These are phyloP conservation scores for Penicillium atrosanguineum DNA, from an alignment of 495 filamentous ascomycete genomes.

Conservation along the genomic window DNA sequence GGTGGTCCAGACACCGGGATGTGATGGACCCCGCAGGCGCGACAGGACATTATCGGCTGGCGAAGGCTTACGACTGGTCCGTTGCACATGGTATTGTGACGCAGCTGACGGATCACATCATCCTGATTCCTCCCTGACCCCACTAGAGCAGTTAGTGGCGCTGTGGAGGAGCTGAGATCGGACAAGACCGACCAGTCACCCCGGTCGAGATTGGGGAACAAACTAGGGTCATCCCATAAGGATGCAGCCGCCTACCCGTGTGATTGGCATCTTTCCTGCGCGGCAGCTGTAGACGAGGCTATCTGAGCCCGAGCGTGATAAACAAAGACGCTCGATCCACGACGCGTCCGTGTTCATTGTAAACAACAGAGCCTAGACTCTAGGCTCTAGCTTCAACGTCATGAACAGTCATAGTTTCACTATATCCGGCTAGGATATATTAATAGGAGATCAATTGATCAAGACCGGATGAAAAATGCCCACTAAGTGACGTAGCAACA, in stretches of 20 bases:
- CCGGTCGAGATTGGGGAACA: slow-evolving; percentile 1
- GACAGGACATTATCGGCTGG: slow-evolving; percentile 17
- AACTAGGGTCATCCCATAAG: slow-evolving; percentile 3
- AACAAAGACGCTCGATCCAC: slow-evolving; percentile 5
- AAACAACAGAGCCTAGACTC: not conserved
- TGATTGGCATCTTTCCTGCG: slow-evolving; percentile 13
- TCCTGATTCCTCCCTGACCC: slow-evolving; percentile 14
- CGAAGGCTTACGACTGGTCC: slow-evolving; percentile 20
- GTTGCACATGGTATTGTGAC: slow-evolving; percentile 27
- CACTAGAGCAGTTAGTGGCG: slow-evolving; percentile 17
- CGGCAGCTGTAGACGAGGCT: slow-evolving; percentile 11
- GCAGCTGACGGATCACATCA: slow-evolving; percentile 31
- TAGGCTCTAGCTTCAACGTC: not conserved
- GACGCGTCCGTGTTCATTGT: not conserved
- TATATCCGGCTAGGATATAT: not conserved
- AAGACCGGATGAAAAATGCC: not conserved
- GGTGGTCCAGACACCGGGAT: slow-evolving; percentile 16
- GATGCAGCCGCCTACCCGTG: slow-evolving; percentile 7
- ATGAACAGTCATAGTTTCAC: slow-evolving; percentile 1
- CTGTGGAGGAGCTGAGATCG: slow-evolving; percentile 12
- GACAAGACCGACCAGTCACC: slow-evolving; percentile 14
- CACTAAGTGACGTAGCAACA: slow-evolving; percentile 19
- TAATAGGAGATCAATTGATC: not conserved
- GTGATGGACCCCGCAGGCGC: slow-evolving; percentile 32
- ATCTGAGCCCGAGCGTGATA: not conserved